Evolutionary conservation across 176 grass and related monocot species (phyloP), one percentile per base, ranked within the genome.

Genomic region (Juncus inflexus): DNA sequence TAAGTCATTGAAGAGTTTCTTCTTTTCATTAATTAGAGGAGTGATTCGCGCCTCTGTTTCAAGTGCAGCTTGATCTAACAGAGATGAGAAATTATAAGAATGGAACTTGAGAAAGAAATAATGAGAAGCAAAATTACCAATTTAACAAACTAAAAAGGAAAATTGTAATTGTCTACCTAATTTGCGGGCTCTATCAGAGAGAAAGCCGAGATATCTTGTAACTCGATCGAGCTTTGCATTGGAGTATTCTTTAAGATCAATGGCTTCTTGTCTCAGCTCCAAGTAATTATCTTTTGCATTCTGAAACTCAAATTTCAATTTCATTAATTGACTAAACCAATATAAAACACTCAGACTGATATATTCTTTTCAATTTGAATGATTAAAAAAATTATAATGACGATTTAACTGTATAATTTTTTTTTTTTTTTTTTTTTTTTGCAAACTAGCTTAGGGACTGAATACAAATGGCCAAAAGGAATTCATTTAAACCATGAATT

Each of bases 141-240:
- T 19, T 75, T 6, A 35, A 65, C 10, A 55, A 61, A 57, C 15
- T 37, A 77, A 69, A 7, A 66, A 59, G 37, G 12, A 37, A 28
- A 37, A 40, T 38, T 13, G 6, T 35, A 37, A 40, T 2, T 47
- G 43, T 35, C 71, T 89, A 91, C 92, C 92, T 86, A 97, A 74
- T 89, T 97, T 97, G 61, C 63, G 75, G 67, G 92, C 86, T 79
- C 88, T 91, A 63, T 97, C 92, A 9, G 87, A 82, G 77, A 97
- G 88, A 86, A 91, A 91, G 70, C 92, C 92, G 70, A 97, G 83
- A 82, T 97, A 97, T 8, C 92, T 87, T 55, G 92, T 97, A 69
- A 97, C 92, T 16, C 87, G 80, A 37, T 84, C 85, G 63, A 97
- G 52, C 77, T 97, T 97, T 69, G 92, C 92, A 84, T 86, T 89